Conservation (phyloP, 306 rosid genomes). For the Quercus cerris region DNA sequence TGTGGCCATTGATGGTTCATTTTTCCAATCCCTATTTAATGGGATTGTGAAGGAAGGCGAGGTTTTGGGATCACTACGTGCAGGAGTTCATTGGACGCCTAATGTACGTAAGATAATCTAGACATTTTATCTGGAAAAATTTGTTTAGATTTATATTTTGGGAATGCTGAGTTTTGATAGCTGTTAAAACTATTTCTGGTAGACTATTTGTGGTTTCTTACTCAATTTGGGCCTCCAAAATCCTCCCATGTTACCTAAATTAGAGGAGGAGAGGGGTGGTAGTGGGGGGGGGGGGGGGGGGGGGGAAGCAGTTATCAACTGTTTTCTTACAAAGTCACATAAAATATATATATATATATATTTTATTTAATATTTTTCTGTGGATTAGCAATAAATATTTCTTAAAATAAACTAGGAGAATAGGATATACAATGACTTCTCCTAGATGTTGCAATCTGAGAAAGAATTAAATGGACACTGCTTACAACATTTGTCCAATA, state of each 20-base stretch:
- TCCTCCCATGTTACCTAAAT: neutral
- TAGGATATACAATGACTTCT: neutral
- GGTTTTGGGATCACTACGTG: conserved; percentile 86
- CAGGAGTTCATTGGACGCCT: conserved; percentile 98
- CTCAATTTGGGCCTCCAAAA: neutral
- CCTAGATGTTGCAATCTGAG: neutral
- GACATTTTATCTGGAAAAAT: conserved; percentile 5
- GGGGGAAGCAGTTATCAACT: neutral
- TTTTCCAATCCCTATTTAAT: conserved; percentile 85
- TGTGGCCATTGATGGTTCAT: conserved; percentile 79
- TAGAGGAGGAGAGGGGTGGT: neutral
- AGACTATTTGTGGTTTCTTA: neutral
- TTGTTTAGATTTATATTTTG: neutral
- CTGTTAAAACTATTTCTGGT: neutral
- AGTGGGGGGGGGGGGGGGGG: no score
- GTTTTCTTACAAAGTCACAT: neutral
- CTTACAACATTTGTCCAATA: neutral
- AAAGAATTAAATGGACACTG: neutral
- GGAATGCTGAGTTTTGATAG: neutral
- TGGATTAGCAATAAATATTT: neutral
- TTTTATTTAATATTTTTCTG: neutral
- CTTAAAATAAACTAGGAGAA: neutral
- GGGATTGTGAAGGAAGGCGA: conserved; percentile 79
- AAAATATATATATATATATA: neutral
- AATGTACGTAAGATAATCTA: conserved; percentile 59